Conservation (phyloP, 2,329 filamentous ascomycete genomes). For the Diplodia seriata region DNA sequence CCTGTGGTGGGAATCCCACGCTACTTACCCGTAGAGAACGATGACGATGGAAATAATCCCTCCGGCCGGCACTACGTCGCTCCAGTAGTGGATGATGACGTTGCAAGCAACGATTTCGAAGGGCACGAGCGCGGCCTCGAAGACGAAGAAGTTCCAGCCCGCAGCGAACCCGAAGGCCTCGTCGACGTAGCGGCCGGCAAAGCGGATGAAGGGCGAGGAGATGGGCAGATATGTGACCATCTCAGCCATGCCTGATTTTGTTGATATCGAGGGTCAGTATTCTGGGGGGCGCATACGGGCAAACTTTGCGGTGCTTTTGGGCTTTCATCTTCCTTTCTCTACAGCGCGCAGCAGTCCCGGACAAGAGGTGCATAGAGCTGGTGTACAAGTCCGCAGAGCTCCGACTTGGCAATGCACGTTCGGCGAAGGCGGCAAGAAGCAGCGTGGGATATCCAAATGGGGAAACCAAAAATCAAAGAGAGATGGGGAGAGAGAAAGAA, state of each 20-base stretch:
- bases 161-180: slow-evolving; percentile 76
- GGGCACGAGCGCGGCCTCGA: slow-evolving; percentile 70
- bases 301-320: neutral
- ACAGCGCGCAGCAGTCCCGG: neutral
- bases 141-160: slow-evolving; percentile 77
- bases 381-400: neutral
- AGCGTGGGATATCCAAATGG: too few relatives aligned
- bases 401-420: neutral
- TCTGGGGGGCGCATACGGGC: slow-evolving; percentile 36
- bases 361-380: slow-evolving; percentile 38
- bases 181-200: slow-evolving; percentile 77
- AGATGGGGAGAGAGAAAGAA: slow-evolving; percentile 22
- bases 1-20: neutral
- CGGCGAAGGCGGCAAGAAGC: neutral
- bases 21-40: slow-evolving; percentile 66
- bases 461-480: neutral
- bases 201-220: slow-evolving; percentile 78
- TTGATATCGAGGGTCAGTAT: neutral
- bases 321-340: neutral
- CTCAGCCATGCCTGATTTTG: slow-evolving; percentile 65
- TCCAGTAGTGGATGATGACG: slow-evolving; percentile 79
- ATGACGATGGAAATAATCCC: slow-evolving; percentile 76
- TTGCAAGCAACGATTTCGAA: slow-evolving; percentile 74
- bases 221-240: slow-evolving; percentile 81
- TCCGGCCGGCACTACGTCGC: slow-evolving; percentile 61